Conservation (phyloP, 2,329 filamentous ascomycete species). For the Monascus ruber region DNA sequence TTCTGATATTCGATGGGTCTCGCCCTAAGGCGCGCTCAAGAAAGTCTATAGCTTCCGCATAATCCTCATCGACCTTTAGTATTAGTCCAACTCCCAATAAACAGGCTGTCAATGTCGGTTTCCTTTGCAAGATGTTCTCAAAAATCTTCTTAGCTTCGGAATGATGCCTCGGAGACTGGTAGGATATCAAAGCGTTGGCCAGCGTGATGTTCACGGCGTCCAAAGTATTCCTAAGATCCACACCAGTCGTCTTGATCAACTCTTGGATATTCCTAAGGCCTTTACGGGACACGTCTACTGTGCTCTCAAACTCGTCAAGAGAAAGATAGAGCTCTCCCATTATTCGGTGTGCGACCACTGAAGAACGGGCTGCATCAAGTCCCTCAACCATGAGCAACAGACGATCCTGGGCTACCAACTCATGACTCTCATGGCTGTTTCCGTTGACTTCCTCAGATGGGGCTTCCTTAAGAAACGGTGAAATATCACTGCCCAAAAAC, state of each 20-base stretch:
- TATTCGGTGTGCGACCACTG: conserved; percentile 70
- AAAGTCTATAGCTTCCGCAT: conserved; percentile 68
- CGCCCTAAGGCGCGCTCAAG: conserved; percentile 62
- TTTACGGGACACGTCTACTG: conserved; percentile 67
- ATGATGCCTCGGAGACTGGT: conserved; percentile 83
- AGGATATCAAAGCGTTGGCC: conserved; percentile 78
- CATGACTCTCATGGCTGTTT: conserved; percentile 25
- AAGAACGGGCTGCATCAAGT: conserved; percentile 51
- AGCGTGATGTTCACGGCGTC: conserved; percentile 69
- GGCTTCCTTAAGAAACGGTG: conserved; percentile 55
- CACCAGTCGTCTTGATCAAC: conserved; percentile 55
- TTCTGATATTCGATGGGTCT: conserved; percentile 62
- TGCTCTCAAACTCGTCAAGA: conserved; percentile 73
- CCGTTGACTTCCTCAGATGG: conserved; percentile 34
- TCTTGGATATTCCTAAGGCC: conserved; percentile 51
- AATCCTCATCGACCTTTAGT: conserved; percentile 87
- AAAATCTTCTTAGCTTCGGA: conserved; percentile 80
- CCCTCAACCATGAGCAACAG: conserved; percentile 71
- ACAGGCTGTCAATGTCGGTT: conserved; percentile 64
- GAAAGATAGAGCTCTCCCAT: conserved; percentile 74
- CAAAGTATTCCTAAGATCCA: conserved; percentile 55
- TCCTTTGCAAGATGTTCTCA: conserved; percentile 64
- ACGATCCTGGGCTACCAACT: conserved; percentile 66
- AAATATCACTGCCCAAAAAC: conserved; percentile 72
- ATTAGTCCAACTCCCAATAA: conserved; percentile 86